phyloP scores from a whole-genome alignment of 78 protist species.

The Bodo saltans region DNA sequence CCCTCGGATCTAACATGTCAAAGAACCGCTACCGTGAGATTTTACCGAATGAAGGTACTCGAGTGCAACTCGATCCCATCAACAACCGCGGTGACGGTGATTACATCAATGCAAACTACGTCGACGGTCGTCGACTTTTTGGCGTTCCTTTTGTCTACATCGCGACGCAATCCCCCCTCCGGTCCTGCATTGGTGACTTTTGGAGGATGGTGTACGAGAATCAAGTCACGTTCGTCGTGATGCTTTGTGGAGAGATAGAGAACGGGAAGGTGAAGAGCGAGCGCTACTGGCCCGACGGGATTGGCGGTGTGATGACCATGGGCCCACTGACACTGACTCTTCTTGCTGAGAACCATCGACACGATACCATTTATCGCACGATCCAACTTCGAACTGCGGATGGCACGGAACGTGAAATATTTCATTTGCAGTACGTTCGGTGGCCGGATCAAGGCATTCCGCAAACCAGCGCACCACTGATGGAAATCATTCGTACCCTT shows the following conservation, averaged over 20 bases:
- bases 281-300: constrained; percentile 51
- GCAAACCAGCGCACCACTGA: constrained; percentile 38
- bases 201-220: constrained; percentile 80
- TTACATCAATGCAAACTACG: constrained; percentile 68
- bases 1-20: constrained; percentile 21
- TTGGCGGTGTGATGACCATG: background rate
- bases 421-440: constrained; percentile 60
- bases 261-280: constrained; percentile 51
- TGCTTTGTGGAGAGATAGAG: constrained; percentile 54
- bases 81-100: constrained; percentile 39
- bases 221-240: constrained; percentile 44
- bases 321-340: background rate
- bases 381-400: background rate
- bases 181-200: constrained; percentile 59
- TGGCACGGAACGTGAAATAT: background rate
- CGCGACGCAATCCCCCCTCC: constrained; percentile 72
- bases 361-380: constrained; percentile 13
- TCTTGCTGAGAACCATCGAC: background rate
- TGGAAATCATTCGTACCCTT: constrained; percentile 36
- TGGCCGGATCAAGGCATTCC: constrained; percentile 81
- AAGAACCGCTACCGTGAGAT: constrained; percentile 67
- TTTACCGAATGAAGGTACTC: constrained; percentile 55
- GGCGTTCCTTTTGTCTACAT: constrained; percentile 38
- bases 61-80: constrained; percentile 40
- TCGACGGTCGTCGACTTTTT: constrained; percentile 37